Base-by-base conservation (phyloP, 164 flowering plant species). In the Amborella trichopoda region DNA sequence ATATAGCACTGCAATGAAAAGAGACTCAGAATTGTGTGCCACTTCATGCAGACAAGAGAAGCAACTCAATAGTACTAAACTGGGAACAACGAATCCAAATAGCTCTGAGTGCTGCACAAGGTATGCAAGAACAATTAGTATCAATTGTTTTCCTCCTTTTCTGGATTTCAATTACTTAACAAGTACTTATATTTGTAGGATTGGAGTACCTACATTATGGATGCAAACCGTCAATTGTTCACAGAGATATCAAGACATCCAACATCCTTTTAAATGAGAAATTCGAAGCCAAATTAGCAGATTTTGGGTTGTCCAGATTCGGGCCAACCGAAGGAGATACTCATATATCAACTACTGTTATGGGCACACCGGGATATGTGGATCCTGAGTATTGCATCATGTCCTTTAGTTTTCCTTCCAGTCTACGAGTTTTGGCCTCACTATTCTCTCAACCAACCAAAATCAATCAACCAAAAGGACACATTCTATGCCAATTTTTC, bases 361-460 rank as follows among this genome's bases (percentile, higher is more conserved):
- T 11, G 6, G 50, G 50, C 8, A 46, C 50, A n/a, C 3, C 19
- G n/a, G 50, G 50, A 26, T 46, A 46, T 46, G 2, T 46, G 16
- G 50, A 46, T 28, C 50, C 50, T 10, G 50, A 46, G 50, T 46
- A 27, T n/a, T n/a, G n/a, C n/a, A n/a, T n/a, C n/a, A n/a, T n/a
- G n/a, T n/a, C n/a, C n/a, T n/a, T n/a, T n/a, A n/a, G n/a, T n/a
- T n/a, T n/a, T n/a, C n/a, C n/a, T n/a, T n/a, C n/a, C n/a, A n/a
- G n/a, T n/a, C n/a, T n/a, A n/a, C n/a, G n/a, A n/a, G n/a, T n/a
- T n/a, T n/a, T n/a, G n/a, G n/a, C n/a, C n/a, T n/a, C n/a, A n/a
- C n/a, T n/a, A n/a, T n/a, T n/a, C n/a, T n/a, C n/a, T n/a, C n/a
- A n/a, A n/a, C n/a, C n/a, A n/a, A n/a, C n/a, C n/a, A n/a, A n/a